Base-by-base conservation (phyloP, 192 early-diverging fungal species). In the Backusella macrospora region DNA sequence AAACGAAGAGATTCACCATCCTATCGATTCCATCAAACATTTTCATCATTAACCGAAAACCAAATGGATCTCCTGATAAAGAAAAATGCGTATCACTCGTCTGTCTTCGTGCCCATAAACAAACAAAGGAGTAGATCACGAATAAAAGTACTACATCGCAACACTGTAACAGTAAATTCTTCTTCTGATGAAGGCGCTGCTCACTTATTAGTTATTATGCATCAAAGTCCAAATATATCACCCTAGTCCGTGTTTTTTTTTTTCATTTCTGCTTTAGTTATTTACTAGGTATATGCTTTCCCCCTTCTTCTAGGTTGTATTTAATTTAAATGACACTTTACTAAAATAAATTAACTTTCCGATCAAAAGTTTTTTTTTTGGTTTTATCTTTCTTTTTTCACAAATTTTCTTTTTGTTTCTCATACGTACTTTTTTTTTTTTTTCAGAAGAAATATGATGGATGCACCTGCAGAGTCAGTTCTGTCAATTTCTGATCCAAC, bases 231-330 rank as follows among this genome's bases (percentile, higher is more conserved):
- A 29, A 47, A 42, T 1, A 66, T 66, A 39, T 18, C 21, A 12
- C 15, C 65, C 21, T 66, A n/a, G 40, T 4, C 8, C 1, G 18
- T 64, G 8, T 26, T 62, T 62, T 62, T 62, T 49, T 49, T n/a
- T 1, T 5, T 91, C 90, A 6, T 73, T 94, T 38, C 81, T 85
- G 16, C 75, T 79, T 1, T 89, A 86, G 78, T 84, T 84, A 45
- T 38, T 79, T 1, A 92, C 88, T 91, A 77, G 86, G 64, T 79
- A 74, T 66, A 83, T 83, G 6, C 18, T 26, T 26, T 23, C 14
- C 8, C 4, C 52, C 21, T 23, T 9, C 26, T 59, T 55, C 46
- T 39, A 64, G 43, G 37, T 40, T 43, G 65, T 59, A 52, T 52
- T 52, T 52, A 23, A 52, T 59, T 59, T 59, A 18, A 52, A 52